Evolutionary conservation across 2,329 filamentous ascomycete genomes (phyloP).

Genomic region (Exophiala sideris): DNA sequence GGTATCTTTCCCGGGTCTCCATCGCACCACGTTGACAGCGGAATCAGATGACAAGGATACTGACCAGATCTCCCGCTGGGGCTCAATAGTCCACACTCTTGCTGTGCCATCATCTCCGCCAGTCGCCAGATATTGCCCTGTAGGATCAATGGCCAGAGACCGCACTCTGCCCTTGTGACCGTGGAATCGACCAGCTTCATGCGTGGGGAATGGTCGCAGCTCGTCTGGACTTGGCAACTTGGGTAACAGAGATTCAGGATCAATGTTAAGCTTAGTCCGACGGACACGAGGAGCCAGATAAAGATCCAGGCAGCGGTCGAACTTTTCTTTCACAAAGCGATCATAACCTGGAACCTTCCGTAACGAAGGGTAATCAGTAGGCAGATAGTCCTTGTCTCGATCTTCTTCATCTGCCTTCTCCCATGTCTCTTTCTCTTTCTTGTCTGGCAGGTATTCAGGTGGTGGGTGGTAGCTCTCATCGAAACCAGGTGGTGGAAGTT

Average conservation of each 20-base stretch:
- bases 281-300: constrained; percentile 91
- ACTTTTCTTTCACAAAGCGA: constrained; percentile 88
- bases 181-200: constrained; percentile 79
- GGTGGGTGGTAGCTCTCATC: constrained; percentile 97
- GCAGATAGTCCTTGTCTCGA: constrained; percentile 81
- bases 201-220: constrained; percentile 88
- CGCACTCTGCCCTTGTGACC: constrained; percentile 88
- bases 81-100: constrained; percentile 82
- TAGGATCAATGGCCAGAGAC: constrained; percentile 78
- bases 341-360: constrained; percentile 91
- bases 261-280: constrained; percentile 93
- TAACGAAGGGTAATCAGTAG: constrained; percentile 75
- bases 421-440: constrained; percentile 81
- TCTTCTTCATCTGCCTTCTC: constrained; percentile 85
- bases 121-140: constrained; percentile 79
- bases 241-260: constrained; percentile 85
- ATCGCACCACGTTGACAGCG: constrained; percentile 79
- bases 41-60: constrained; percentile 69
- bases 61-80: constrained; percentile 83
- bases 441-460: constrained; percentile 84
- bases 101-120: constrained; percentile 93
- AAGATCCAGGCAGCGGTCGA: constrained; percentile 90
- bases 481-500: constrained; percentile 87
- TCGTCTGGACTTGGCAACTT: constrained; percentile 92
- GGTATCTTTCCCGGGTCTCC: constrained; percentile 80